A percentile compares a stretch with the other conserved stretches of the same genome.
phyloP scores from a whole-genome alignment of 23 red algal genomes.

The Gracilaria gracilis region DNA sequence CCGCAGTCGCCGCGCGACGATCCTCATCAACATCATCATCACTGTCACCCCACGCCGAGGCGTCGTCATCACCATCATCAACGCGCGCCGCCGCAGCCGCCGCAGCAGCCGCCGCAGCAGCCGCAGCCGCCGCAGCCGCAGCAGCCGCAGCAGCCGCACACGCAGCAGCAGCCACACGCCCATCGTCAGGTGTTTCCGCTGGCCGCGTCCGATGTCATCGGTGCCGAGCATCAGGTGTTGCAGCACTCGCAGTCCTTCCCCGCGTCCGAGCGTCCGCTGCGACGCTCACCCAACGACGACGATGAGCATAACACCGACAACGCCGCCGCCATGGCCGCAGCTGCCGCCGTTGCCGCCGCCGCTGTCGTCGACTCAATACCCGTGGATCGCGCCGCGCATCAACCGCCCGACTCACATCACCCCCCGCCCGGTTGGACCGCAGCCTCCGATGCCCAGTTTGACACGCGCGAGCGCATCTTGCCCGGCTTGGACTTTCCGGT shows the following conservation, averaged over 20 bases:
- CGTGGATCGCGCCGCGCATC: constrained; percentile 2
- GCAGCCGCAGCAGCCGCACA: not conserved
- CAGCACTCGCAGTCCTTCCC: constrained; percentile 1
- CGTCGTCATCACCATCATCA: not conserved
- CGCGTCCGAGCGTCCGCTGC: constrained; percentile 5
- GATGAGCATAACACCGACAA: constrained; percentile 4
- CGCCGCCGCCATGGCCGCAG: constrained; percentile 42
- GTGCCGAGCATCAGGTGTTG: not conserved
- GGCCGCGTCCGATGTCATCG: constrained; percentile 10
- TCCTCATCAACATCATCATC: not conserved
- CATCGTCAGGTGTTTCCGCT: constrained; percentile 37
- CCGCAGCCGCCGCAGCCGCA: constrained; percentile 23
- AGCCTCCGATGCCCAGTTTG: constrained; percentile 25
- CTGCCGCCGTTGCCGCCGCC: constrained; percentile 6
- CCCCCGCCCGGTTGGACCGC: constrained; percentile 2
- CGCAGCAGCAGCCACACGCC: constrained; percentile 26
- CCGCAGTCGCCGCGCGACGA: constrained; percentile 16
- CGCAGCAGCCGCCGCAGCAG: not conserved
- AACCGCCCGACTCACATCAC: not conserved
- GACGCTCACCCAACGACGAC: constrained; percentile 5
- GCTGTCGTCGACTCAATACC: not conserved
- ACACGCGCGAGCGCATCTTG: constrained; percentile 8
- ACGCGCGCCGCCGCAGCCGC: not conserved
- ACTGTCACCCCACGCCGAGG: not conserved
- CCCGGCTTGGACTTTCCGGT: not conserved